Evolutionary conservation across 164 flowering plant genomes (phyloP).

Genomic region (Stephania yunnanensis): DNA sequence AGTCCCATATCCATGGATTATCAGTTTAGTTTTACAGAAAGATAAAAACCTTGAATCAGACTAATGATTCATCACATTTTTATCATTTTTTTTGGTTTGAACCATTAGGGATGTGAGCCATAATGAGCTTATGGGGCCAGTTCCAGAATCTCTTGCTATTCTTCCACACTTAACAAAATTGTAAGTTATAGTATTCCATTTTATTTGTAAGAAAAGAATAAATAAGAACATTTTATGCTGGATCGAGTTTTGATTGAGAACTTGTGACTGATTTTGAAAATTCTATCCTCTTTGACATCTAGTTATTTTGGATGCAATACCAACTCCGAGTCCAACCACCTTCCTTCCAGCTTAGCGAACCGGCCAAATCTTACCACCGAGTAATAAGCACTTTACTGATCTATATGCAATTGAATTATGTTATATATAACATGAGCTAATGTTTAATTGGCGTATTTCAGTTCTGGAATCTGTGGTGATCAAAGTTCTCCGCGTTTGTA

Average conservation of each 20-base stretch:
- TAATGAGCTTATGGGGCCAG: constrained; percentile 45
- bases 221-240: neutral
- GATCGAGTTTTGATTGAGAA: neutral
- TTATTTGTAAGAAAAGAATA: neutral
- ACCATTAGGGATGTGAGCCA: constrained; percentile 48
- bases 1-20: neutral
- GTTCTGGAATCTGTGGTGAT: constrained; percentile 39
- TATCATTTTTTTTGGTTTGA: neutral
- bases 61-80: neutral
- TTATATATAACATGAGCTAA: neutral
- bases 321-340: constrained; percentile 20
- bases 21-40: neutral
- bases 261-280: neutral
- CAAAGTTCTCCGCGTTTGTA: constrained; percentile 15
- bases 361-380: constrained; percentile 42
- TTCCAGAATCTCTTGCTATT: constrained; percentile 38
- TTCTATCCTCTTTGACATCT: constrained; percentile 1
- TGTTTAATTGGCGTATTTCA: constrained; percentile 21
- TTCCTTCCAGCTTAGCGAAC: constrained; percentile 29
- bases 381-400: constrained; percentile 26
- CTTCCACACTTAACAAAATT: constrained; percentile 34
- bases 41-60: neutral
- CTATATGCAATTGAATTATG: neutral
- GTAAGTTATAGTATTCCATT: constrained; percentile 29
- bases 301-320: constrained; percentile 66